A percentile compares a stretch with the other conserved stretches of the same genome.
Conservation (phyloP, 768 basidiomycete genomes). For the Crepidotus variabilis region DNA sequence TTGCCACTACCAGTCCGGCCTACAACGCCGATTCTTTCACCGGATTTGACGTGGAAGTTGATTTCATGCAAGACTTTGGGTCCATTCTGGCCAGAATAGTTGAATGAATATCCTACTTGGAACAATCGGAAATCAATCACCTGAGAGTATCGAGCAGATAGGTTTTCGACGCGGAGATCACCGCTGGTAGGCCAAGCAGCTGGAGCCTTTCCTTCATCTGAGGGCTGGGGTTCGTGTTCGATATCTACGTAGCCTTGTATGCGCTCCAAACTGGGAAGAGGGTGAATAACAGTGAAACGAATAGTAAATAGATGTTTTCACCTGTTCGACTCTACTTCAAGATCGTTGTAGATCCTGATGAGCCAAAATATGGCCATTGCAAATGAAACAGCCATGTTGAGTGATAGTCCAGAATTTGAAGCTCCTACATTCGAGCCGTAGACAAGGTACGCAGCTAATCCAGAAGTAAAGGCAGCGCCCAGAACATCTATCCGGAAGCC, state of each 20-base stretch:
- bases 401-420: conserved; percentile 45
- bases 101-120: background rate
- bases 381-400: conserved; percentile 60
- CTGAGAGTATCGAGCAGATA: conserved; percentile 54
- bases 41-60: conserved; percentile 45
- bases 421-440: conserved; percentile 39
- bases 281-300: background rate
- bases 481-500: conserved; percentile 52
- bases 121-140: conserved; percentile 2
- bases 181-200: conserved; percentile 68
- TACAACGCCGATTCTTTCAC: conserved; percentile 56
- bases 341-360: conserved; percentile 36
- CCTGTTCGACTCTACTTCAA: conserved; percentile 36
- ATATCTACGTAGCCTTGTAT: conserved; percentile 62
- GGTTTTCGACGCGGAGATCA: conserved; percentile 45
- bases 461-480: conserved; percentile 51
- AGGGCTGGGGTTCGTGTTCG: conserved; percentile 49
- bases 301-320: conserved; percentile 6
- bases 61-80: conserved; percentile 54
- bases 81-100: conserved; percentile 23
- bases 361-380: conserved; percentile 49
- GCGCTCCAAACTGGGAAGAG: conserved; percentile 49
- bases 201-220: conserved; percentile 43
- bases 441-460: conserved; percentile 51
- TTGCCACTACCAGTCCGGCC: conserved; percentile 46